Evolutionary conservation across 768 basidiomycete species (phyloP), one percentile per base, ranked within the genome.

Genomic region (Pleurotus ostreatus): DNA sequence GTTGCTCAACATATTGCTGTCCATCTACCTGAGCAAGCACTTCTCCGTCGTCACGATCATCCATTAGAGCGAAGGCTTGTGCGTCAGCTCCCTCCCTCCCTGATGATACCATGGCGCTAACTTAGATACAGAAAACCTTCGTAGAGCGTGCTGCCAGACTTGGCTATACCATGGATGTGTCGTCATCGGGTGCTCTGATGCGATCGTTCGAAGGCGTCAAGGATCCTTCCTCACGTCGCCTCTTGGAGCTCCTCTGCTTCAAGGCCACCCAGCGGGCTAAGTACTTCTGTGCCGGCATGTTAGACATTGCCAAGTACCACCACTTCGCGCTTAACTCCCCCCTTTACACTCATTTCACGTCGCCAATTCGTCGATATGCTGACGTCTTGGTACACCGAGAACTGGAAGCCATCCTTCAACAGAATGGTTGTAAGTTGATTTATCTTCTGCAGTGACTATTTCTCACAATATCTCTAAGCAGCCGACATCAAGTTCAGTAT

Each of bases 251-350:
- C 34, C 77, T 98, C 41, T 85, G 86, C 13, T 85, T 83, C 69
- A 97, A 97, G 71, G 88, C 94, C n/a, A 98, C 94, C 59, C 89
- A 93, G 58, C 83, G 88, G 51, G 93, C 97, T 62, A 95, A 94
- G 71, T 99, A 99, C 73, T 98, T 98, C 85, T 99, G 97, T 67
- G 84, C 94, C 22, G 97, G 97, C 60, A 98, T 98, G 96, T 78
- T 99, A 63, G 97, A 99, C 71, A 99, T 99, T 65, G 93, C 94
- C 41, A 98, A 98, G 75, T 99, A 98, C 66, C 74, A 84, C 26
- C 97, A 99, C 71, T 98, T 92, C 68, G 87, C 95, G 0, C 76
- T 98, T 61, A 96, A 86, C 61, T 76, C 83, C 4, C 94, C 97
- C 15, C 78, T 99, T 44, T 99, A 98, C 74, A 96, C 89, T 7